These are phyloP conservation scores for Trichosporon faecale DNA, from an alignment of 1,284 basidiomycete genomes.

Conservation along the genomic window DNA sequence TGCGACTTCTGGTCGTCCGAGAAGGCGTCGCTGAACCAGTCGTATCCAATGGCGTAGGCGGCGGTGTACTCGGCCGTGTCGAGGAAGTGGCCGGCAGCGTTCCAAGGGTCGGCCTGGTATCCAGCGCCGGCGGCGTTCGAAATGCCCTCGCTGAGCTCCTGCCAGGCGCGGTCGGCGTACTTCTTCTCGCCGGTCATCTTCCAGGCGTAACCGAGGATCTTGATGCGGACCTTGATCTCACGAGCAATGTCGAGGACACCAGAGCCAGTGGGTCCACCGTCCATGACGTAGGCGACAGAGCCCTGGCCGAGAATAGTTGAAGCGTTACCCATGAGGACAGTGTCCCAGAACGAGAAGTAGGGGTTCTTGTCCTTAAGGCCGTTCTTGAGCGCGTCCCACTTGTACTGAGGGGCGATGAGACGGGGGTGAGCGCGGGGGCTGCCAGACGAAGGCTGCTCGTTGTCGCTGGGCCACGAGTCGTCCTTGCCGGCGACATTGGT, in stretches of 20 bases:
- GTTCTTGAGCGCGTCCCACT: conserved; percentile 77
- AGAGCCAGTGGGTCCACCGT: conserved; percentile 65
- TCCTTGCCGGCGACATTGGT: conserved; percentile 62
- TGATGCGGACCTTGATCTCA: conserved; percentile 83
- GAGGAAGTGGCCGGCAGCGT: conserved; percentile 78
- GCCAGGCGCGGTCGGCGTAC: conserved; percentile 78
- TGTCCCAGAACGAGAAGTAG: conserved; percentile 86
- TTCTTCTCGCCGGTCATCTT: conserved; percentile 82
- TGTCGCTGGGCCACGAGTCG: conserved; percentile 70
- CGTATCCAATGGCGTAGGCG: conserved; percentile 88
- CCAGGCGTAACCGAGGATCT: conserved; percentile 89
- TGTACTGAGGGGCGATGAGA: conserved; percentile 84
- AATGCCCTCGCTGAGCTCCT: conserved; percentile 59
- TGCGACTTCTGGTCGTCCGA: conserved; percentile 65
- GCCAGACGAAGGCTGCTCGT: conserved; percentile 64
- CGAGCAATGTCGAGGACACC: conserved; percentile 93
- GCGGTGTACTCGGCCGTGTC: conserved; percentile 86
- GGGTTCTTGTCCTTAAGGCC: conserved; percentile 74
- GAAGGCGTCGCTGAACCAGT: conserved; percentile 88
- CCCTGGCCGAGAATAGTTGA: conserved; percentile 62
- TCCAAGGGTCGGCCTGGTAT: conserved; percentile 65
- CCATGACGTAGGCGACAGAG: conserved; percentile 69
- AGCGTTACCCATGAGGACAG: conserved; percentile 88
- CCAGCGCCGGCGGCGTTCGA: conserved; percentile 35
- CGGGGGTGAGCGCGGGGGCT: conserved; percentile 73